Evolutionary conservation across 2,329 filamentous ascomycete species (phyloP).

Genomic region (Pseudopithomyces chartarum): DNA sequence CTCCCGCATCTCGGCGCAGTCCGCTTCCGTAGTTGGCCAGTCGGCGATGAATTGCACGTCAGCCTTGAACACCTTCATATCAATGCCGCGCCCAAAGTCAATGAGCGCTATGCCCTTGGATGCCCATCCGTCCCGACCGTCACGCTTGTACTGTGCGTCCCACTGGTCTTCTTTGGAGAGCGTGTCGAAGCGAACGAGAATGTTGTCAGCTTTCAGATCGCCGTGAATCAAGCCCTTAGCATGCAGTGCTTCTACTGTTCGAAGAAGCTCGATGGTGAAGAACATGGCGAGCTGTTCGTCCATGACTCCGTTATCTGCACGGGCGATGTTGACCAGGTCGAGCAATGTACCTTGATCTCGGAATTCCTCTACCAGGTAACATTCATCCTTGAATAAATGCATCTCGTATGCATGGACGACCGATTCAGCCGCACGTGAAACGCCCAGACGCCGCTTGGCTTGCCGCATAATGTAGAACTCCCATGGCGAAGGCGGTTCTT

Average conservation of each 20-base stretch:
- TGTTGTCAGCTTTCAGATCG: slow-evolving; percentile 95
- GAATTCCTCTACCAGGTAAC: slow-evolving; percentile 86
- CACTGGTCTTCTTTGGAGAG: slow-evolving; percentile 54
- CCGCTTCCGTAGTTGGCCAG: slow-evolving; percentile 85
- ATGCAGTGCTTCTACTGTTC: slow-evolving; percentile 88
- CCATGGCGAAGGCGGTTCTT: slow-evolving; percentile 86
- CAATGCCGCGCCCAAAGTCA: slow-evolving; percentile 92
- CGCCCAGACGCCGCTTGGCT: slow-evolving; percentile 75
- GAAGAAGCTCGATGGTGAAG: slow-evolving; percentile 87
- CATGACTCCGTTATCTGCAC: slow-evolving; percentile 75
- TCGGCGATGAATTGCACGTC: slow-evolving; percentile 90
- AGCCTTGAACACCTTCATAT: slow-evolving; percentile 81
- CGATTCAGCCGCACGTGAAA: slow-evolving; percentile 73
- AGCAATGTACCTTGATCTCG: slow-evolving; percentile 89
- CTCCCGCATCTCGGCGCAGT: slow-evolving; percentile 96
- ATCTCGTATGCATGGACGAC: slow-evolving; percentile 86
- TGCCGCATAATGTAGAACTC: slow-evolving; percentile 96
- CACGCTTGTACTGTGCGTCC: slow-evolving; percentile 69
- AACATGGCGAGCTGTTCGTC: slow-evolving; percentile 95
- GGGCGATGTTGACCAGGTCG: slow-evolving; percentile 89
- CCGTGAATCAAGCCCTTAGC: slow-evolving; percentile 81
- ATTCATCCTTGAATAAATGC: slow-evolving; percentile 89
- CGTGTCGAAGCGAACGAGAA: slow-evolving; percentile 80
- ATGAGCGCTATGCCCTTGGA: slow-evolving; percentile 83
- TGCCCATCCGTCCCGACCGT: slow-evolving; percentile 78